Percentiles rank a stretch among this genome's conserved stretches.
Evolutionary conservation across 768 basidiomycete genomes (phyloP).

Genomic region (Gymnopilus junonius): DNA sequence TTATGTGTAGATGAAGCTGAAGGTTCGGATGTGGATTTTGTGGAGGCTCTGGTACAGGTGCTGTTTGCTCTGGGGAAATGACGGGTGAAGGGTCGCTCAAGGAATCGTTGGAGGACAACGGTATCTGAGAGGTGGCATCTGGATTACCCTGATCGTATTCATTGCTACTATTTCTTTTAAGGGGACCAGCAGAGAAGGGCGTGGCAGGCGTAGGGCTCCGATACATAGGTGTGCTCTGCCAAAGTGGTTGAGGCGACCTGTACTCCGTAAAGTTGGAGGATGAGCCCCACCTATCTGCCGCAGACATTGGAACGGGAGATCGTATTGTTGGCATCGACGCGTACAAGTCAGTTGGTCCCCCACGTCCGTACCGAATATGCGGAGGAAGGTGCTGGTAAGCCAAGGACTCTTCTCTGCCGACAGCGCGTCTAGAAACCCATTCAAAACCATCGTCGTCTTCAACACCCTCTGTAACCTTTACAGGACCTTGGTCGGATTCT

Average conservation of each 20-base stretch:
- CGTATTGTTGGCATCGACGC: slow-evolving; percentile 54
- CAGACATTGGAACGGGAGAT: slow-evolving; percentile 33
- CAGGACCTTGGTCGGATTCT: slow-evolving; percentile 50
- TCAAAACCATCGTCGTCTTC: slow-evolving; percentile 82
- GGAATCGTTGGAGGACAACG: slow-evolving; percentile 13
- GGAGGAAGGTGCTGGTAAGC: slow-evolving; percentile 76
- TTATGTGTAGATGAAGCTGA: slow-evolving; percentile 85
- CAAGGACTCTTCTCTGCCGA: slow-evolving; percentile 57
- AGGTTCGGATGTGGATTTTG: slow-evolving; percentile 65
- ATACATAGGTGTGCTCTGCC: slow-evolving; percentile 28
- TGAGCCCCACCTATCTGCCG: slow-evolving; percentile 46
- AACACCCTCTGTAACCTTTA: slow-evolving; percentile 53
- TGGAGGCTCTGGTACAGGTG: slow-evolving; percentile 24
- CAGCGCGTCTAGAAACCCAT: slow-evolving; percentile 75
- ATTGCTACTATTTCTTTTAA: slow-evolving; percentile 18
- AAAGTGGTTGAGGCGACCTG: slow-evolving; percentile 29
- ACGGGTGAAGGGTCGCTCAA: slow-evolving; percentile 26
- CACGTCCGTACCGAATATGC: slow-evolving; percentile 68
- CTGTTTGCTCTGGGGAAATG: slow-evolving; percentile 17
- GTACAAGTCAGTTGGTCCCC: slow-evolving; percentile 61
- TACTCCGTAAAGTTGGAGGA: slow-evolving; percentile 44
- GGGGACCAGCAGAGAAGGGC: slow-evolving; percentile 29
- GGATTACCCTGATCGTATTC: slow-evolving; percentile 19
- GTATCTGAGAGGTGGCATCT: slow-evolving; percentile 6
- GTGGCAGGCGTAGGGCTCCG: slow-evolving; percentile 33